These are phyloP conservation scores for Moesziomyces parantarcticus DNA, from an alignment of 1,284 basidiomycete species.

Conservation along the genomic window DNA sequence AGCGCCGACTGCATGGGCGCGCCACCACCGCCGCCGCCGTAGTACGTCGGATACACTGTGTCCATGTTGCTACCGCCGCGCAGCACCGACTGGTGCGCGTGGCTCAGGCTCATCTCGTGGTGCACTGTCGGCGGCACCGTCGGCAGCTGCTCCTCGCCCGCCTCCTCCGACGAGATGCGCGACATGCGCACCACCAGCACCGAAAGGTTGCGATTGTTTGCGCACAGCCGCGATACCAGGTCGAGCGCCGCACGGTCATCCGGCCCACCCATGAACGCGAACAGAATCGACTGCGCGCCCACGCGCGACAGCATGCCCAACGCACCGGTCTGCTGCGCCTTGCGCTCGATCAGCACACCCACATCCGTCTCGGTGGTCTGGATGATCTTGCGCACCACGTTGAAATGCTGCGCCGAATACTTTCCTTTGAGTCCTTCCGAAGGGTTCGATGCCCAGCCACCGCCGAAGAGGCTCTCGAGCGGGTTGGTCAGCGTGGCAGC, in stretches of 20 bases:
- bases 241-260: constrained; percentile 85
- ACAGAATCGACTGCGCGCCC: constrained; percentile 74
- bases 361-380: constrained; percentile 72
- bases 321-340: constrained; percentile 65
- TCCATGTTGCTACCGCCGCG: constrained; percentile 41
- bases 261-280: constrained; percentile 91
- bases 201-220: constrained; percentile 44
- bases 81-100: constrained; percentile 11
- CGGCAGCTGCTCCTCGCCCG: constrained; percentile 36
- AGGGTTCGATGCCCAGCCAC: constrained; percentile 27
- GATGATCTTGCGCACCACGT: constrained; percentile 84
- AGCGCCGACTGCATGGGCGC: constrained; percentile 29
- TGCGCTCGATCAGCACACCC: constrained; percentile 83
- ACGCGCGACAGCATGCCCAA: constrained; percentile 22
- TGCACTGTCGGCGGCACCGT: constrained; percentile 56
- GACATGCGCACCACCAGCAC: constrained; percentile 50
- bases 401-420: constrained; percentile 68
- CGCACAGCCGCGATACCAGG: constrained; percentile 43
- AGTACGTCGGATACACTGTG: constrained; percentile 54
- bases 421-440: constrained; percentile 23
- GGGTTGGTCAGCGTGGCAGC: constrained; percentile 50
- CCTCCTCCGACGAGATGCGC: constrained; percentile 46
- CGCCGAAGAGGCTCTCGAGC: constrained; percentile 55
- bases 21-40: constrained; percentile 11
- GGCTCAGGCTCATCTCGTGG: constrained; percentile 42